Evolutionary conservation across 2,329 filamentous ascomycete genomes (phyloP), one percentile per base, ranked within the genome.

Genomic region (Colletotrichum sublineola): DNA sequence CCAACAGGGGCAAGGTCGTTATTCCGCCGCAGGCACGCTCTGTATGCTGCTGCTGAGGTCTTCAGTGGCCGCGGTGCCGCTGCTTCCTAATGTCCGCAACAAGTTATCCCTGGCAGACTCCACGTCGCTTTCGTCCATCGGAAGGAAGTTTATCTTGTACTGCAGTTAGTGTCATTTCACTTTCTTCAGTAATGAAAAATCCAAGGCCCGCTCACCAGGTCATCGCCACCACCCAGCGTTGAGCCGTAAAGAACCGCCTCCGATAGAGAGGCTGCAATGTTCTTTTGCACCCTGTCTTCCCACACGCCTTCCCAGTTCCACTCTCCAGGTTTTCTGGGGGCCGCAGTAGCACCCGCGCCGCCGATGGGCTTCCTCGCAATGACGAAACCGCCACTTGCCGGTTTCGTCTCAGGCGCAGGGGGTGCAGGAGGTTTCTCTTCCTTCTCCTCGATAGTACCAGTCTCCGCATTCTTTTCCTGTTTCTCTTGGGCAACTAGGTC

Each of bases 251-350:
- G 83, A 5, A 94, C 91, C 1, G 91, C 85, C 76, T 98, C 96
- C 1, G 94, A 93, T 62, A 94, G 83, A 78, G 94, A 97, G 12
- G 89, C 87, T 63, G 92, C 89, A 55, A 98, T 89, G 24, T 93
- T 93, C 80, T 92, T 93, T 81, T 90, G 92, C 1, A 97, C 95
- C 67, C 96, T 89, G 75, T 95, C 92, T 79, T 97, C 94, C 96
- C 96, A 99, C 0, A 98, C 96, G 0, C 96, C 95, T 78, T 97
- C 94, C 96, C 96, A 98, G 79, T 97, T 97, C 96, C 96, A 98
- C 77, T 97, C 93, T 8, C 93, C 93, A 0, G 94, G 94, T 62
- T 88, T 86, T 73, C 91, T 83, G 46, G 82, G 55, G 11, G 42
- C 64, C 14, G 53, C 44, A 31, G 56, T 38, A 36, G 40, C 63